Evolutionary conservation across 2,329 filamentous ascomycete species (phyloP).

Genomic region (Penicillium aurantiogriseum): DNA sequence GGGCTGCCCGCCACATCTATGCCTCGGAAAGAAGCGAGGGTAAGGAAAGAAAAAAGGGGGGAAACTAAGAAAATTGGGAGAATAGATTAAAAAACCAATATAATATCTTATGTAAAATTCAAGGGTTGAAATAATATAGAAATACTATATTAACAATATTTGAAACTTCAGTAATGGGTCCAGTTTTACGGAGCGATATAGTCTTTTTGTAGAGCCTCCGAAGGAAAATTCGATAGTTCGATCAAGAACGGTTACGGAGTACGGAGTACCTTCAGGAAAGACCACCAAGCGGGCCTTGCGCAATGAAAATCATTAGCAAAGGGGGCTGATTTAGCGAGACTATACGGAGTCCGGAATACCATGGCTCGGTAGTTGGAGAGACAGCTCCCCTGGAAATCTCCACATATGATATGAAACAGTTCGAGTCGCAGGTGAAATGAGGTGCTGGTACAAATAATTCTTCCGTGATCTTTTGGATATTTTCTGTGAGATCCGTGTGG

Average conservation of each 20-base stretch:
- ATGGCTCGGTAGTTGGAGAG: constrained; percentile 12
- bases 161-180: neutral
- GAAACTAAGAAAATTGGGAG: too few relatives aligned
- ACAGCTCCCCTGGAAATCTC: constrained; percentile 23
- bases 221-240: constrained; percentile 13
- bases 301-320: neutral
- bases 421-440: constrained; percentile 24
- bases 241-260: constrained; percentile 1
- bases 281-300: constrained; percentile 24
- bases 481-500: neutral
- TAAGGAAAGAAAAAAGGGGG: too few relatives aligned
- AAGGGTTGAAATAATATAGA: neutral
- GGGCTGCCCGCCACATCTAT: constrained; percentile 26
- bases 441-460: neutral
- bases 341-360: constrained; percentile 9
- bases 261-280: constrained; percentile 10
- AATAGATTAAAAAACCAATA: neutral
- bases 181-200: neutral
- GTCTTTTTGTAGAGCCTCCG: constrained; percentile 14
- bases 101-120: neutral
- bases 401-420: constrained; percentile 25
- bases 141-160: neutral
- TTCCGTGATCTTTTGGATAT: too few relatives aligned
- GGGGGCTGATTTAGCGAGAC: neutral
- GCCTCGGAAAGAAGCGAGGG: constrained; percentile 9